A percentile compares a stretch with the other conserved stretches of the same genome.
phyloP scores from a whole-genome alignment of 2,329 filamentous ascomycete genomes.

The Moelleriella libera region DNA sequence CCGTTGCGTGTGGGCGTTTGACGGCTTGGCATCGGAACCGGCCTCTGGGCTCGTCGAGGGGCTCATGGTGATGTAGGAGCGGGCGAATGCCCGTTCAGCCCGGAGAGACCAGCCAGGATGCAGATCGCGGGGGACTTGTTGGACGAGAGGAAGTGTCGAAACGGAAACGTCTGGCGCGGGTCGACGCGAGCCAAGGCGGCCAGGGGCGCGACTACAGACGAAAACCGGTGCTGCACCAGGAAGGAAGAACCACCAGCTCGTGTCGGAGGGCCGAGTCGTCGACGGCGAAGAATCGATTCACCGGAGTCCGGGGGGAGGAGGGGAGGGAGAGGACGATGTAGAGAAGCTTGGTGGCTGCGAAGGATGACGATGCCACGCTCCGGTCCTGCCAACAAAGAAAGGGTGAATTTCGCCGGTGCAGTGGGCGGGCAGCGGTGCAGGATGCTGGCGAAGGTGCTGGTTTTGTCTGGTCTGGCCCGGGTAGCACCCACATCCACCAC shows the following conservation, averaged over 20 bases:
- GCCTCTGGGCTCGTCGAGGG: slow-evolving; percentile 14
- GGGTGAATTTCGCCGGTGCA: neutral
- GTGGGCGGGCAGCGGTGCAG: neutral
- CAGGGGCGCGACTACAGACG: neutral
- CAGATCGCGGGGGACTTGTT: slow-evolving; percentile 4
- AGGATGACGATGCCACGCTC: neutral
- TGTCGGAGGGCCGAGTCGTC: neutral
- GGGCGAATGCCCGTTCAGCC: slow-evolving; percentile 24
- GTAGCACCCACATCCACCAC: neutral
- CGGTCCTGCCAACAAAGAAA: neutral
- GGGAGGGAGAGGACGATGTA: neutral
- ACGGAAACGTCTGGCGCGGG: slow-evolving; percentile 1
- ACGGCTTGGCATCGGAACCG: slow-evolving; percentile 9
- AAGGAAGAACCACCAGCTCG: neutral
- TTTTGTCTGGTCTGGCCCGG: neutral
- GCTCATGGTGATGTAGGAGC: slow-evolving; percentile 19
- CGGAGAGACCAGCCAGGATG: slow-evolving; percentile 21
- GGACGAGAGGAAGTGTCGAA: slow-evolving; percentile 1
- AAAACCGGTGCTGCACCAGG: neutral
- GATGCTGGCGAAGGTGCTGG: neutral
- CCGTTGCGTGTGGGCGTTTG: slow-evolving; percentile 43
- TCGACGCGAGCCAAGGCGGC: slow-evolving; percentile 1
- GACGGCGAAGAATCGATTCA: neutral
- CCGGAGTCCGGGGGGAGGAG: neutral
- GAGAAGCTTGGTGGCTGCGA: neutral